A percentile compares a stretch with the other conserved stretches of the same genome.
Evolutionary conservation across 768 basidiomycete species (phyloP).

Genomic region (Porphyrellus cyaneotinctus): DNA sequence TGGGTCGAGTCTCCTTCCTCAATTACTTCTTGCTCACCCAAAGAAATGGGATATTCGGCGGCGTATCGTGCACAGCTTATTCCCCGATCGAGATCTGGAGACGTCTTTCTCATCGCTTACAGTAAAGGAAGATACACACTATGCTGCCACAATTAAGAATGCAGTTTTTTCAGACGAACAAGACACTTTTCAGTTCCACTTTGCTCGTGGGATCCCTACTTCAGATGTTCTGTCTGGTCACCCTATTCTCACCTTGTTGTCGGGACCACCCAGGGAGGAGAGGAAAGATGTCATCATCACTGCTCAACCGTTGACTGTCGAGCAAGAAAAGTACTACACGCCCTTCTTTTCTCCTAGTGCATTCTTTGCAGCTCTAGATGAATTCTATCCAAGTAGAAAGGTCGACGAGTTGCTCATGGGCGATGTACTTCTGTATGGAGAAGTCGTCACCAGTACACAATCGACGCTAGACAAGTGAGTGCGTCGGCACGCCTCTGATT

Average conservation of each 20-base stretch:
- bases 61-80: slow-evolving; percentile 15
- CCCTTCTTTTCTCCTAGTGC: slow-evolving; percentile 67
- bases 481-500: neutral
- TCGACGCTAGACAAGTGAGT: slow-evolving; percentile 89
- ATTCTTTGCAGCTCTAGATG: slow-evolving; percentile 55
- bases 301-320: slow-evolving; percentile 43
- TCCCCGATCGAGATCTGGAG: slow-evolving; percentile 18
- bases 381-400: slow-evolving; percentile 22
- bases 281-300: slow-evolving; percentile 55
- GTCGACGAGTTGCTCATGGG: slow-evolving; percentile 54
- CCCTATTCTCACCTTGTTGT: slow-evolving; percentile 16
- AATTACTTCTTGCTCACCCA: slow-evolving; percentile 28
- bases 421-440: slow-evolving; percentile 79
- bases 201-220: slow-evolving; percentile 28
- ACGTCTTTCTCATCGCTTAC: slow-evolving; percentile 49
- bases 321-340: slow-evolving; percentile 39
- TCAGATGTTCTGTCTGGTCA: slow-evolving; percentile 21
- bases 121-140: slow-evolving; percentile 40
- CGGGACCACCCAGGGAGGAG: slow-evolving; percentile 35
- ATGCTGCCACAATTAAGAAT: slow-evolving; percentile 10
- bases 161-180: slow-evolving; percentile 56
- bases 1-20: slow-evolving; percentile 19
- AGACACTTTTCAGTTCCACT: slow-evolving; percentile 66
- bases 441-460: slow-evolving; percentile 91
- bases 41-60: slow-evolving; percentile 17